A percentile compares a stretch with the other conserved stretches of the same genome.
phyloP scores from a whole-genome alignment of 2,329 filamentous ascomycete genomes.

The Penicillium sp. region DNA sequence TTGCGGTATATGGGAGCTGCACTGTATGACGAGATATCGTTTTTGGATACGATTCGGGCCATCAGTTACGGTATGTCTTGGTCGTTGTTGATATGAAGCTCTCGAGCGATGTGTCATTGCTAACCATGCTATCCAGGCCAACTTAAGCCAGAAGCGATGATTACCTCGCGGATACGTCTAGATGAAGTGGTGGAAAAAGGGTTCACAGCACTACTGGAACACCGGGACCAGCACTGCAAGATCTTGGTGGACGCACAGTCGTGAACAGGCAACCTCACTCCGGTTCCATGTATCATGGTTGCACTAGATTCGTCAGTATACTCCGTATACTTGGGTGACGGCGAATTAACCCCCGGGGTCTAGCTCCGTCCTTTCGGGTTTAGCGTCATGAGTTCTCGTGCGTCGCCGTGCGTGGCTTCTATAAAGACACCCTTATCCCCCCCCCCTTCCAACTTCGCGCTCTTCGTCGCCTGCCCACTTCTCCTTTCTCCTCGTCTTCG shows the following conservation, averaged over 20 bases:
- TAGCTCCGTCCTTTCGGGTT: too few relatives aligned
- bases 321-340: too few relatives aligned
- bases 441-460: too few relatives aligned
- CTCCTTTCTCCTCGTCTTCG: too few relatives aligned
- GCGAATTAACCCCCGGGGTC: too few relatives aligned
- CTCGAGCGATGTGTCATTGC: neutral
- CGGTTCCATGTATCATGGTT: too few relatives aligned
- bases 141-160: constrained; percentile 58
- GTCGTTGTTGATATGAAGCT: neutral
- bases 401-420: too few relatives aligned
- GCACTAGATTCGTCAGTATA: too few relatives aligned
- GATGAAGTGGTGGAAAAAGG: constrained; percentile 58
- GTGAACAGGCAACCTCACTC: too few relatives aligned
- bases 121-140: constrained; percentile 37
- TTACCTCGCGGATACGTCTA: constrained; percentile 49
- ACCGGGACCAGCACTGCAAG: constrained; percentile 63
- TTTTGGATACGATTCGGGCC: constrained; percentile 57
- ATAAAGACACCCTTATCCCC: too few relatives aligned
- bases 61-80: constrained; percentile 30
- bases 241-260: constrained; percentile 43
- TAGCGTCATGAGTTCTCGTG: too few relatives aligned
- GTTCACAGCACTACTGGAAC: constrained; percentile 54
- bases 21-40: constrained; percentile 54
- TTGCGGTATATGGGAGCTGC: constrained; percentile 51
- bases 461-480: too few relatives aligned